phyloP scores from a whole-genome alignment of 345 rosid genomes.

The Eucalyptus erythrocorys region DNA sequence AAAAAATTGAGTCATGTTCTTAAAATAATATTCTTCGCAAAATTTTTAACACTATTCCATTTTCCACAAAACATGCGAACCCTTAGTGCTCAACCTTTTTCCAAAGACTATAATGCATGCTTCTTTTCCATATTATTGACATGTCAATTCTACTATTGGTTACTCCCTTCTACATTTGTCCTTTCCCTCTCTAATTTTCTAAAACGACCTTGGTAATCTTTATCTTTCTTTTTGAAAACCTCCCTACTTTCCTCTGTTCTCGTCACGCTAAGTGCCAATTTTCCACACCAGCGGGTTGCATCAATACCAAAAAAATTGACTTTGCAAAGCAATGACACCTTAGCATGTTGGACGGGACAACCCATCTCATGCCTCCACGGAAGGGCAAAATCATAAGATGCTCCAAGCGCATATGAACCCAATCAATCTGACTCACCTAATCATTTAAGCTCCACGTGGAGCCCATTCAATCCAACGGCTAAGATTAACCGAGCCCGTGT shows the following conservation, averaged over 20 bases:
- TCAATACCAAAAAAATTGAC: background rate
- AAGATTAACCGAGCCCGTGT: background rate
- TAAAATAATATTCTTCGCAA: background rate
- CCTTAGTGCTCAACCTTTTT: fast-evolving
- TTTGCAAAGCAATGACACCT: background rate
- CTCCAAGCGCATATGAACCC: background rate
- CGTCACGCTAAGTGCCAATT: background rate
- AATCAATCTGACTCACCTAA: background rate
- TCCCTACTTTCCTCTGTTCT: background rate
- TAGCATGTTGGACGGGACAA: background rate
- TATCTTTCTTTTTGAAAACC: background rate
- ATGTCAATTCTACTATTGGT: background rate
- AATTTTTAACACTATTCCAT: fast-evolving
- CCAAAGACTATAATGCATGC: background rate
- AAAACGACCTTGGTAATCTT: background rate
- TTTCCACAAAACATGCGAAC: fast-evolving
- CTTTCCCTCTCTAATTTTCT: background rate
- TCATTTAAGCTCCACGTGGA: fast-evolving
- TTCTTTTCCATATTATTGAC: background rate
- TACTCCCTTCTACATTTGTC: background rate
- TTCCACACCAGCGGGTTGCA: background rate
- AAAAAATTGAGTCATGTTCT: fast-evolving
- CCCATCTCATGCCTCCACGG: background rate
- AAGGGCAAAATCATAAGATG: background rate
- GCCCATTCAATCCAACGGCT: background rate